phyloP scores from a whole-genome alignment of 495 filamentous ascomycete genomes.

The Daldinia bambusicola region DNA sequence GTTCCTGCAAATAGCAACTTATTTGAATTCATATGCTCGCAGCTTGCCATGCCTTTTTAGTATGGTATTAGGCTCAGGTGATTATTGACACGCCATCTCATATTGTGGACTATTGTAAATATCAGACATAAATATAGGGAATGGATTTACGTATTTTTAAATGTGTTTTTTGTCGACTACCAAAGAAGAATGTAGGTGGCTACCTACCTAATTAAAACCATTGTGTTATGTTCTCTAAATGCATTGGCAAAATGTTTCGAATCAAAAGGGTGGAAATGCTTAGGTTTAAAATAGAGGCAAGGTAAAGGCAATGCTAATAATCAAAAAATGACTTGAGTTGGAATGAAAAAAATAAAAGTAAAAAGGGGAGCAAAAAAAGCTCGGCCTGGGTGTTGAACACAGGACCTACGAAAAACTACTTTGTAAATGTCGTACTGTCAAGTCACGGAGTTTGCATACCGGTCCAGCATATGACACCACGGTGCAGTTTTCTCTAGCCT shows the following conservation, averaged over 20 bases:
- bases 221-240: too few species aligned
- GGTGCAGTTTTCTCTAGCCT: conserved; percentile 7
- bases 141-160: too few species aligned
- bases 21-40: neutral
- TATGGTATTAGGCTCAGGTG: too few species aligned
- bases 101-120: too few species aligned
- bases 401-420: conserved; percentile 6
- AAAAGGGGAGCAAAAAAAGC: conserved; percentile 4
- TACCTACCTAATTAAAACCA: too few species aligned
- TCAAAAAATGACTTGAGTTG: neutral
- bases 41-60: too few species aligned
- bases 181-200: too few species aligned
- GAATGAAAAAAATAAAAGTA: neutral
- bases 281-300: neutral
- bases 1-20: neutral
- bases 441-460: conserved; percentile 7
- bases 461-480: conserved; percentile 6
- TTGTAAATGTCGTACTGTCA: neutral
- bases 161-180: too few species aligned
- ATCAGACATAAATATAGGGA: too few species aligned
- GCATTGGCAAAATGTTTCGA: too few species aligned
- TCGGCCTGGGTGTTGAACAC: neutral
- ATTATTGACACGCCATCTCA: too few species aligned
- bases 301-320: too few species aligned
- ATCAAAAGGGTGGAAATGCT: neutral